Evolutionary conservation across 345 rosid genomes (phyloP).

Genomic region (thale cress (Arabidopsis thaliana)): DNA sequence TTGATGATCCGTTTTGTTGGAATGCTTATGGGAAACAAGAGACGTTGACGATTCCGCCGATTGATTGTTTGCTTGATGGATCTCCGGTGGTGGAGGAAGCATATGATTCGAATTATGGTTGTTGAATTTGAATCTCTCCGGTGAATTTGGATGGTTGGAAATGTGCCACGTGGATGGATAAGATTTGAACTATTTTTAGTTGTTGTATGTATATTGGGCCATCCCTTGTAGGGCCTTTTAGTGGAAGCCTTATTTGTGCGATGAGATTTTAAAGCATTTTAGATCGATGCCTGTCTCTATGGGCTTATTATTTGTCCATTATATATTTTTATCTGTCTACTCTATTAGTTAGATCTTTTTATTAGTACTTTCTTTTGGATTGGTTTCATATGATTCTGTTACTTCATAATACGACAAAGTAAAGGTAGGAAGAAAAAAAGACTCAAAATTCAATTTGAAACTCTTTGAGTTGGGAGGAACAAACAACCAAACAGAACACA

Average conservation of each 20-base stretch:
- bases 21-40: slow-evolving; percentile 90
- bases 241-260: slow-evolving; percentile 65
- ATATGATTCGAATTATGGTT: slow-evolving; percentile 49
- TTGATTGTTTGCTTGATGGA: slow-evolving; percentile 81
- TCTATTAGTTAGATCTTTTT: too few relatives aligned
- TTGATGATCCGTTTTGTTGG: slow-evolving; percentile 98
- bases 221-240: slow-evolving; percentile 67
- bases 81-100: slow-evolving; percentile 51
- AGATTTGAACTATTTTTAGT: slow-evolving; percentile 1
- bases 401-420: too few relatives aligned
- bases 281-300: neutral
- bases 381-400: neutral
- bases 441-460: neutral
- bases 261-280: slow-evolving; percentile 46
- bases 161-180: slow-evolving; percentile 12
- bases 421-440: neutral
- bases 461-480: slow-evolving; percentile 14
- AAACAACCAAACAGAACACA: slow-evolving; percentile 5
- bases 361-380: too few relatives aligned
- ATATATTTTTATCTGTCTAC: neutral
- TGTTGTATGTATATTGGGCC: slow-evolving; percentile 42
- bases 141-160: slow-evolving; percentile 9
- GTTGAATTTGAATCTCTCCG: slow-evolving; percentile 42
- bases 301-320: neutral
- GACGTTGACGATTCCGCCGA: slow-evolving; percentile 81